Base-by-base conservation (phyloP, 2,329 filamentous ascomycete species). In the Ophiocordyceps camponoti-rufipedis region DNA sequence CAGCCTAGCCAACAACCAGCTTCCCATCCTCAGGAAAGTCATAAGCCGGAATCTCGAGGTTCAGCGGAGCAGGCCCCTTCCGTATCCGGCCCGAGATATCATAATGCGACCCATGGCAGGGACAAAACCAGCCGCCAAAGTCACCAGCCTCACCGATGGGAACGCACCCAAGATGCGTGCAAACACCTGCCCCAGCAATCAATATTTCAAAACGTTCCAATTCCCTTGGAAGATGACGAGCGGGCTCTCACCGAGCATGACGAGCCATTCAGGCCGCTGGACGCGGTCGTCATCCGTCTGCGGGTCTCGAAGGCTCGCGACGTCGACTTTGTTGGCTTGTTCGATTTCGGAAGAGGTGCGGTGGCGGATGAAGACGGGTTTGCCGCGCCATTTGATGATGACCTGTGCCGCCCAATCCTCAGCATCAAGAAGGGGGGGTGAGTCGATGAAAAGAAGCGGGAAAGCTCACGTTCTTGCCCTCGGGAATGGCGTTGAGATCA, bases 321-420 rank as follows among this genome's bases (percentile, higher is more conserved):
- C 75, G 65, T 93, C 83, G 66, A 85, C 78, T 62, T 81, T 76
- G 71, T 95, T 87, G 65, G 91, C 91, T 69, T 95, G 85, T 60
- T 87, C 79, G 71, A 98, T 96, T 73, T 98, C 91, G 60, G 75
- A 73, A 59, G 78, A 69, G 57, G 91, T 98, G 62, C 91, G 86
- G 82, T 98, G 91, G 67, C 91, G 88, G 78, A 98, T 87, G 75
- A 98, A 98, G 66, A 98, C 87, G 66, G 91, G 91, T 84, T 98
- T 98, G 66, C 91, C 91, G 75, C 91, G 85, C 91, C 91, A 98
- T 75, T 98, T 98, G 76, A 98, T 94, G 67, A 98, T 93, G 65
- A 98, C 82, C 83, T 88, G 59, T 16, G 45, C n/a, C 14, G 9
- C 5, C n/a, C 32, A 14, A 23, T 23, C 23, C 23, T 23, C 23